phyloP scores from a whole-genome alignment of 2,329 filamentous ascomycete genomes.

The Drechslerella coelobrocha region DNA sequence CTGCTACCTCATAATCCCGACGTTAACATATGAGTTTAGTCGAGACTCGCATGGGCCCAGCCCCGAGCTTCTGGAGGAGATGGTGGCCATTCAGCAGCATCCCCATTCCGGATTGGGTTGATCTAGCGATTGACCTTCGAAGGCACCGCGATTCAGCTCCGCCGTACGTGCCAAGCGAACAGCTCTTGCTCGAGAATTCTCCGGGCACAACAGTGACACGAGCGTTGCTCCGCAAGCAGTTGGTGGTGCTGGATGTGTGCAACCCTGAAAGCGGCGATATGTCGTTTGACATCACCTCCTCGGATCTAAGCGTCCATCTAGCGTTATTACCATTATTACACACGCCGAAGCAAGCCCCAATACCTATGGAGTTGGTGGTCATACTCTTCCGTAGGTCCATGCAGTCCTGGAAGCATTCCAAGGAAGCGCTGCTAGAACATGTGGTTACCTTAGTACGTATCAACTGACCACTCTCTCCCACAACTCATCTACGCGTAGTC shows the following conservation, averaged over 20 bases:
- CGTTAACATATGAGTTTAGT: slow-evolving; percentile 10
- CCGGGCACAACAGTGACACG: slow-evolving; percentile 29
- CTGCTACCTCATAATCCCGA: too few relatives aligned
- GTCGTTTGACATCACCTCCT: slow-evolving; percentile 45
- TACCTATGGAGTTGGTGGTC: slow-evolving; percentile 38
- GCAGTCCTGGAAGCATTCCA: slow-evolving; percentile 38
- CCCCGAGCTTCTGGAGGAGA: slow-evolving; percentile 9
- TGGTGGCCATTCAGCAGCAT: slow-evolving; percentile 29
- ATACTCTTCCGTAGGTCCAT: slow-evolving; percentile 36
- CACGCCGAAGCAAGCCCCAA: slow-evolving; percentile 22
- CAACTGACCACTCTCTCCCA: too few relatives aligned
- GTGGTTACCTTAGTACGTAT: slow-evolving; percentile 22
- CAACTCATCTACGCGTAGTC: too few relatives aligned
- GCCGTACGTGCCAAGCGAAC: slow-evolving; percentile 24
- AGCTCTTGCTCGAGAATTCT: slow-evolving; percentile 28
- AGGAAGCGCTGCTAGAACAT: slow-evolving; percentile 38
- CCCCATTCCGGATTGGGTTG: slow-evolving; percentile 24
- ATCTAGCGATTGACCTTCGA: slow-evolving; percentile 41
- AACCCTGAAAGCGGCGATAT: slow-evolving; percentile 39
- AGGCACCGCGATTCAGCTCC: slow-evolving; percentile 34
- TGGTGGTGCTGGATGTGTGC: slow-evolving; percentile 45
- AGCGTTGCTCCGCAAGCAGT: slow-evolving; percentile 26
- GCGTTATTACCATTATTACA: slow-evolving; percentile 37
- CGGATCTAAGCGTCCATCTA: slow-evolving; percentile 36
- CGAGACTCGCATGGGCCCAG: slow-evolving; percentile 21